Percentiles rank a stretch among this genome's conserved stretches.
These are phyloP conservation scores for Rhizomucor miehei DNA, from an alignment of 371 early-diverging fungal species.

Conservation along the genomic window DNA sequence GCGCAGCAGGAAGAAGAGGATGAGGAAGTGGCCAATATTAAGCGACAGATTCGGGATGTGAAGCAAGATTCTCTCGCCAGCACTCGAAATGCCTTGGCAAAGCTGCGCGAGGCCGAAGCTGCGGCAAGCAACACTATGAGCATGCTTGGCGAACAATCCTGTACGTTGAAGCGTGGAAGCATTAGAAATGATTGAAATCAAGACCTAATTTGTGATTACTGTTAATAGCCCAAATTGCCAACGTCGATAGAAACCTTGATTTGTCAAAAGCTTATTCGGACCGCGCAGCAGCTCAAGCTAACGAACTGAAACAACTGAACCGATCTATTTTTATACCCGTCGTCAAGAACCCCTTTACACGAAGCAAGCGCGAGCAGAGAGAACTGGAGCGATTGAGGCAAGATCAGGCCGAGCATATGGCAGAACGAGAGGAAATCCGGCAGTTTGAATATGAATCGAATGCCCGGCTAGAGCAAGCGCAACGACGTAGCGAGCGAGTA, in stretches of 20 bases:
- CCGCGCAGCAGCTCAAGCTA: slow-evolving; percentile 67
- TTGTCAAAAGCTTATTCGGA: slow-evolving; percentile 71
- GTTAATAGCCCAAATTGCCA: slow-evolving; percentile 66
- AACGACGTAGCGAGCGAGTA: slow-evolving; percentile 40
- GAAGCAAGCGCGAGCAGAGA: slow-evolving; percentile 54
- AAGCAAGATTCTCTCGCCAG: slow-evolving; percentile 72
- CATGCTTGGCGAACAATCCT: slow-evolving; percentile 63
- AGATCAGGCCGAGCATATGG: slow-evolving; percentile 50
- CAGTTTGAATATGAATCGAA: slow-evolving; percentile 27
- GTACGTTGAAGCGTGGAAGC: slow-evolving; percentile 28
- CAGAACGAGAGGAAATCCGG: slow-evolving; percentile 28
- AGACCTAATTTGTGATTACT: too few relatives aligned
- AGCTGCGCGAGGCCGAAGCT: slow-evolving; percentile 64
- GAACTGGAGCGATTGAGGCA: slow-evolving; percentile 54
- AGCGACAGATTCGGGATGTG: slow-evolving; percentile 59
- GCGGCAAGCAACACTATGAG: slow-evolving; percentile 61
- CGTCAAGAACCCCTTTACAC: slow-evolving; percentile 66
- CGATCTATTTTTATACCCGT: slow-evolving; percentile 75
- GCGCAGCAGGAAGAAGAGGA: slow-evolving; percentile 22
- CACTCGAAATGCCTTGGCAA: slow-evolving; percentile 70
- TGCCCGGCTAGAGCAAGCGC: slow-evolving; percentile 53
- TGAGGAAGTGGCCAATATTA: slow-evolving; percentile 53
- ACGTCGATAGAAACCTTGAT: slow-evolving; percentile 72
- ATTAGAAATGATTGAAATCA: too few relatives aligned
- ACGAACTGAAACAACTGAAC: slow-evolving; percentile 76